Evolutionary conservation across 2,329 filamentous ascomycete genomes (phyloP).

Genomic region (Monosporascus sp.): DNA sequence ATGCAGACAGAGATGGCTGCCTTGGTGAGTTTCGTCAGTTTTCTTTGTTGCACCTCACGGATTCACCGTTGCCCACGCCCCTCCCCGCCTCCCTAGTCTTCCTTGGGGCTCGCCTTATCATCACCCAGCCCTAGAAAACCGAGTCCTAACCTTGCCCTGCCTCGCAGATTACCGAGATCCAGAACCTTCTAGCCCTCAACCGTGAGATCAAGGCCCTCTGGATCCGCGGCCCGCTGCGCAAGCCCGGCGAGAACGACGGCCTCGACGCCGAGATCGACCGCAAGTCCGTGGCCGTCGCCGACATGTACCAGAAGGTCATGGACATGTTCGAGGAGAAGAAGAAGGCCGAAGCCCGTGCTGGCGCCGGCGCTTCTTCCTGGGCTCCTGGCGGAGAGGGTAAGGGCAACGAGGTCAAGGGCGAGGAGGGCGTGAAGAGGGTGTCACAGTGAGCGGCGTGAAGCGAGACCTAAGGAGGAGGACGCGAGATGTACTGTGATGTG

Average conservation of each 20-base stretch:
- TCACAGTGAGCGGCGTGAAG: neutral
- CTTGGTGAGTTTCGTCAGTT: constrained; percentile 22
- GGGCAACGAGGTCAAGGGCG: neutral
- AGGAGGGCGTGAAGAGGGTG: neutral
- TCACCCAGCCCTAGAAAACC: neutral
- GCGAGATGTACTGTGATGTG: no score
- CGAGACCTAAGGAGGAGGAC: neutral
- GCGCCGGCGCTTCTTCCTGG: neutral
- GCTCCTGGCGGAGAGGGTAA: neutral
- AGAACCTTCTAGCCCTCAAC: constrained; percentile 41
- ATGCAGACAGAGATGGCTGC: constrained; percentile 33
- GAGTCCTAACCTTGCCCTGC: neutral
- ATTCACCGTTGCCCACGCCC: neutral
- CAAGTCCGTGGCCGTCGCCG: constrained; percentile 31
- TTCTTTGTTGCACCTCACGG: neutral
- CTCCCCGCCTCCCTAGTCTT: neutral
- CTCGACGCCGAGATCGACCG: constrained; percentile 29
- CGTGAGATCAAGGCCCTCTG: constrained; percentile 45
- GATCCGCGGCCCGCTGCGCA: constrained; percentile 41
- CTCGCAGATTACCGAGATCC: constrained; percentile 31
- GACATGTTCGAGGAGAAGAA: constrained; percentile 10
- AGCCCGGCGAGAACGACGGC: constrained; percentile 34
- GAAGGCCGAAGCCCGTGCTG: neutral
- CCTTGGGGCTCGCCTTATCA: neutral
- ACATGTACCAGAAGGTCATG: constrained; percentile 24